Percentiles rank a stretch among this genome's conserved stretches.
These are phyloP conservation scores for Lathyrus tuberosus DNA, from an alignment of 306 rosid genomes.

Conservation along the genomic window DNA sequence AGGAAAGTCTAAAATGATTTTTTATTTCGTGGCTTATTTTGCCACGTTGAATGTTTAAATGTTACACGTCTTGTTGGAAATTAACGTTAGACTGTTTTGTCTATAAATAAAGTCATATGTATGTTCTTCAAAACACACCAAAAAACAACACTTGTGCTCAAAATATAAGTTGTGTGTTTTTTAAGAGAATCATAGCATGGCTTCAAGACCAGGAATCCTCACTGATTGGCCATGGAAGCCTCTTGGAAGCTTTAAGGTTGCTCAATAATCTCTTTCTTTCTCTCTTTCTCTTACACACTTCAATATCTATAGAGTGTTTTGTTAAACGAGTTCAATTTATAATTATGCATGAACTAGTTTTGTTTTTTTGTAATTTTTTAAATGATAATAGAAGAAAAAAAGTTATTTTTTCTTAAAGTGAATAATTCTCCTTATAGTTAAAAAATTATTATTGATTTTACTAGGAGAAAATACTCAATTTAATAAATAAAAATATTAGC, in stretches of 20 bases:
- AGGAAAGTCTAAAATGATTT: background rate
- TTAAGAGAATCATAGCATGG: slow-evolving; percentile 36
- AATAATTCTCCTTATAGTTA: no score
- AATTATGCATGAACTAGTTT: no score
- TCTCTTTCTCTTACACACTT: background rate
- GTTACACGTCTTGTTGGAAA: background rate
- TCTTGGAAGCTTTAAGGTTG: slow-evolving; percentile 56
- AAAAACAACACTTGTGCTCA: background rate
- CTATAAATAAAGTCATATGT: slow-evolving; percentile 18
- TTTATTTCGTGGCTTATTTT: slow-evolving; percentile 1
- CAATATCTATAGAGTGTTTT: no score
- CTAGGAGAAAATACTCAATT: no score
- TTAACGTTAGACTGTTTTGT: background rate
- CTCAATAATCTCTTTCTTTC: background rate
- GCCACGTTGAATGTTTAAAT: background rate
- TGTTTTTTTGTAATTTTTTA: no score
- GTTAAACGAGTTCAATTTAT: no score
- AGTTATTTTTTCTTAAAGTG: no score
- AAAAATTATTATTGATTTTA: no score
- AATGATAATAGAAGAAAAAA: no score
- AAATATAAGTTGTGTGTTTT: background rate
- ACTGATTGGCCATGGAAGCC: slow-evolving; percentile 76
- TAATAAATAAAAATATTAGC: no score
- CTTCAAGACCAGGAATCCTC: slow-evolving; percentile 66
- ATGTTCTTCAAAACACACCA: background rate